phyloP scores from a whole-genome alignment of 176 grass and related monocot genomes.

The Pontederia crassipes region DNA sequence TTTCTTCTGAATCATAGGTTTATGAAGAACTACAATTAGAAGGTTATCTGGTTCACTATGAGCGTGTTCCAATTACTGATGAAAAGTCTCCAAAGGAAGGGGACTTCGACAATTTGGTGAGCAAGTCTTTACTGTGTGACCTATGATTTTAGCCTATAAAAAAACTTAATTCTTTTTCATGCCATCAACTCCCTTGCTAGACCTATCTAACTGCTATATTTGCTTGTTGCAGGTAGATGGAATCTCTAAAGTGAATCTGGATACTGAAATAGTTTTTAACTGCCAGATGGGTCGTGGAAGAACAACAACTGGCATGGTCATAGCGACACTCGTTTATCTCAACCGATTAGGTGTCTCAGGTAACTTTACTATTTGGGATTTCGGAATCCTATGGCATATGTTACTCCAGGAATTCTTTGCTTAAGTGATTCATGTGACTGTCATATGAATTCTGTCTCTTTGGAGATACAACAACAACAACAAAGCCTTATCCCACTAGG shows the following conservation, averaged over 20 bases:
- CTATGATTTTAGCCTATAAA: conserved; percentile 2
- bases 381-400: neutral
- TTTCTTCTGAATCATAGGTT: conserved; percentile 44
- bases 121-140: conserved; percentile 13
- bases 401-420: neutral
- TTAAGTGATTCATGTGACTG: too few species aligned
- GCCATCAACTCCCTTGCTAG: neutral
- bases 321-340: conserved; percentile 94
- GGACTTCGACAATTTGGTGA: conserved; percentile 97
- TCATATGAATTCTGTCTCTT: too few species aligned
- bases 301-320: conserved; percentile 99
- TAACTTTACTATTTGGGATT: conserved; percentile 19
- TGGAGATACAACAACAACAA: too few species aligned
- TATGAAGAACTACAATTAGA: conserved; percentile 79
- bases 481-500: too few species aligned
- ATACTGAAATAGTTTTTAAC: conserved; percentile 97
- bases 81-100: conserved; percentile 96
- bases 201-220: conserved; percentile 19
- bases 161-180: conserved; percentile 6
- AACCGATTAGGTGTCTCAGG: conserved; percentile 88
- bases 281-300: conserved; percentile 98
- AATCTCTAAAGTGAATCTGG: conserved; percentile 76
- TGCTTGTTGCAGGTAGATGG: conserved; percentile 49
- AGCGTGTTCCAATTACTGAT: conserved; percentile 95
- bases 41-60: conserved; percentile 93